These are phyloP conservation scores for Salvia hispanica DNA, from an alignment of 257 asterid genomes.

Conservation along the genomic window DNA sequence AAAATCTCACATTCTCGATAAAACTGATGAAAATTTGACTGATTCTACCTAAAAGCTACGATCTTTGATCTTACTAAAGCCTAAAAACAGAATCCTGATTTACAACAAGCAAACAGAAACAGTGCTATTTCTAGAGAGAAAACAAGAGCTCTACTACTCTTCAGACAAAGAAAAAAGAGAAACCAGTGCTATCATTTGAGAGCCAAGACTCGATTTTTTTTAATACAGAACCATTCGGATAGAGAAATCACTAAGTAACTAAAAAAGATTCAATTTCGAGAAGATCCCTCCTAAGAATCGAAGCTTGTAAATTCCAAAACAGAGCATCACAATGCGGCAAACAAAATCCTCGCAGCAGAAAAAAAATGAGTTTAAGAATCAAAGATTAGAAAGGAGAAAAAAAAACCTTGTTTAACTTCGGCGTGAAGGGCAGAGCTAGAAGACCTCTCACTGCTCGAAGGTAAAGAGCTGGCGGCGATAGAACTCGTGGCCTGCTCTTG, in stretches of 20 bases:
- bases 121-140: not conserved
- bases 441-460: conserved; percentile 95
- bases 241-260: not conserved
- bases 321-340: too few relatives aligned
- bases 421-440: conserved; percentile 82
- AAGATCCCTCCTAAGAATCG: conserved; percentile 20
- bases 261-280: not conserved
- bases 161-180: not conserved
- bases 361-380: too few relatives aligned
- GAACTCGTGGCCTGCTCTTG: conserved; percentile 92
- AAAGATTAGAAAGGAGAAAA: not conserved
- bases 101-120: not conserved
- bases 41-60: conserved; percentile 4
- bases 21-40: not conserved
- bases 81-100: conserved; percentile 8
- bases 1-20: conserved; percentile 1
- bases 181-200: not conserved
- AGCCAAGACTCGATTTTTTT: conserved; percentile 22
- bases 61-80: not conserved
- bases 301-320: not conserved
- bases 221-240: not conserved
- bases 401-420: conserved; percentile 73
- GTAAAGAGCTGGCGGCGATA: conserved; percentile 72
- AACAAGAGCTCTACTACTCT: too few relatives aligned
- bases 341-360: too few relatives aligned